Conservation (phyloP, 2,329 filamentous ascomycete genomes). For the Atkinsonella hypoxylon region DNA sequence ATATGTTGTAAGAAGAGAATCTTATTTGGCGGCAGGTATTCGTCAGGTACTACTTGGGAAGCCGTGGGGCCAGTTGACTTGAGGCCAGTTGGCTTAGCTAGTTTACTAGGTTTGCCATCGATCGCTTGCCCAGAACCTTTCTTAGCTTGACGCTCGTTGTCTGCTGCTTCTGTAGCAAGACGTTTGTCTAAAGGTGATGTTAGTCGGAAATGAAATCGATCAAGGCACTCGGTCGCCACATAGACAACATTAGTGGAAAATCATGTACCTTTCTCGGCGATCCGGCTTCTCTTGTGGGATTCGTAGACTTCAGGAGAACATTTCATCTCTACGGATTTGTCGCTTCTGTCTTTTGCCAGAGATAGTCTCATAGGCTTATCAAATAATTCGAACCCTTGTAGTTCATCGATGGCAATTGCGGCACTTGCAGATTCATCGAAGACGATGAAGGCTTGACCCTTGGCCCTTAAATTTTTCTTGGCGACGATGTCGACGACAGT, state of each 20-base stretch:
- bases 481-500: conserved; percentile 73
- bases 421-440: conserved; percentile 77
- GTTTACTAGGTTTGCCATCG: conserved; percentile 52
- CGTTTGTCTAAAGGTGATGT: conserved; percentile 43
- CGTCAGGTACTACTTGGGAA: conserved; percentile 77
- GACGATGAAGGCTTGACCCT: conserved; percentile 91
- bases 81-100: conserved; percentile 48
- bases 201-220: neutral
- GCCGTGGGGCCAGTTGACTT: conserved; percentile 61
- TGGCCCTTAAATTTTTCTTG: conserved; percentile 82
- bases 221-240: neutral
- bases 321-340: conserved; percentile 68
- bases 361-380: conserved; percentile 81
- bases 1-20: conserved; percentile 90
- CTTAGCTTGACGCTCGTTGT: conserved; percentile 67
- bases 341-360: conserved; percentile 71
- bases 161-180: conserved; percentile 69
- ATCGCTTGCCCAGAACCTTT: conserved; percentile 36
- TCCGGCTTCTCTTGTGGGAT: conserved; percentile 66
- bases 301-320: conserved; percentile 77
- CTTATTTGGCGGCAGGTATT: conserved; percentile 95
- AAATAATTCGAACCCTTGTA: conserved; percentile 87
- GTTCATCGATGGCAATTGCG: conserved; percentile 68
- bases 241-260: too few species aligned
- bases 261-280: conserved; percentile 78